A percentile compares a stretch with the other conserved stretches of the same genome.
Conservation (phyloP, 495 filamentous ascomycete species). For the Gamarada debralockiae region DNA sequence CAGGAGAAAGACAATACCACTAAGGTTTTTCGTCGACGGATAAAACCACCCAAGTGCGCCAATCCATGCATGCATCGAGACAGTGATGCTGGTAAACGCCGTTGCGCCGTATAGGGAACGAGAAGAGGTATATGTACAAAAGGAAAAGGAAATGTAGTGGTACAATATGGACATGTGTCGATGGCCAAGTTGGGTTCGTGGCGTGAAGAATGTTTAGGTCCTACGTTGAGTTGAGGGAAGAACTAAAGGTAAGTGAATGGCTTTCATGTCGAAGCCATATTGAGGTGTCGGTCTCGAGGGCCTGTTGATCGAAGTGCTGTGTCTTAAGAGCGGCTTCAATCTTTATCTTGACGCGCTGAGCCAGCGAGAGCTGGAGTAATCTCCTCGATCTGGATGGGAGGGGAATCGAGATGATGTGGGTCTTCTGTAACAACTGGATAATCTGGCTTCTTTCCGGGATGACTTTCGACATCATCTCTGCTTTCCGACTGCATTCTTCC, state of each 20-base stretch:
- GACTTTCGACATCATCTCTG: constrained; percentile 38
- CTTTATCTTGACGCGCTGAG: not conserved
- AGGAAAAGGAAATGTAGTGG: constrained; percentile 9
- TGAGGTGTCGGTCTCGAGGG: not conserved
- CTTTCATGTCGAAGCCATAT: not conserved
- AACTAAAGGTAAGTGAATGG: not conserved
- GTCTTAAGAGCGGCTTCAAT: not conserved
- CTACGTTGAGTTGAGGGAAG: not conserved
- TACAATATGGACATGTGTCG: constrained; percentile 16
- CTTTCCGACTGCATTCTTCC: constrained; percentile 47
- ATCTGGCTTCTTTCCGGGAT: constrained; percentile 29
- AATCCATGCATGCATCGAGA: too few relatives aligned
- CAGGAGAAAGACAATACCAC: too few relatives aligned
- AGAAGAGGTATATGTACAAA: constrained; percentile 13
- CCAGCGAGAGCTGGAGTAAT: constrained; percentile 11
- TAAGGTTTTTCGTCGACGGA: too few relatives aligned
- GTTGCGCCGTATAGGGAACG: not conserved
- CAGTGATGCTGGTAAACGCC: too few relatives aligned
- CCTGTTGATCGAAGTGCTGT: not conserved
- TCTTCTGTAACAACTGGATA: constrained; percentile 52
- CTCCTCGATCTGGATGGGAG: constrained; percentile 52
- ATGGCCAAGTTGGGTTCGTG: not conserved
- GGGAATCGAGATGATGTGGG: constrained; percentile 35
- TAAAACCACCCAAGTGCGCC: too few relatives aligned
- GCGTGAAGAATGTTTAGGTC: not conserved